These are phyloP conservation scores for Lagenidium sp. DNA, from an alignment of 352 stramenopile genomes.

Conservation along the genomic window DNA sequence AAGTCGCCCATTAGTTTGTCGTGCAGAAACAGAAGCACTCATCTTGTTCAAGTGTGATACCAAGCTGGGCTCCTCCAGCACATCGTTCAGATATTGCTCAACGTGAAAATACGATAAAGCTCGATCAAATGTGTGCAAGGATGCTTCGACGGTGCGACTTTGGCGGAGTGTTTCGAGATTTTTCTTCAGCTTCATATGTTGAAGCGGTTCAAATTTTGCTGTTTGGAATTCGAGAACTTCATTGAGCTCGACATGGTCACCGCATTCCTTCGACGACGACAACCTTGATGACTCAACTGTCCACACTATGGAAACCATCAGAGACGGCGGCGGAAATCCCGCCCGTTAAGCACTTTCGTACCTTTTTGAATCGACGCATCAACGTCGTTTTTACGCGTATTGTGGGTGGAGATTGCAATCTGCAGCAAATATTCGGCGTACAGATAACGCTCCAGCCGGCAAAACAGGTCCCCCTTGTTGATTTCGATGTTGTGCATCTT, in stretches of 20 bases:
- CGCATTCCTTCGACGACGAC: slow-evolving; percentile 17
- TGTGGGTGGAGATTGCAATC: slow-evolving; percentile 39
- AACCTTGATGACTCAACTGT: slow-evolving; percentile 18
- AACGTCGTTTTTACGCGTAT: slow-evolving; percentile 55
- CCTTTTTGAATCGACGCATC: slow-evolving; percentile 66
- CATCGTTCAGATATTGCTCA: slow-evolving; percentile 72
- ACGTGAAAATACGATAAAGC: slow-evolving; percentile 75
- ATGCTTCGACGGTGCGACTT: slow-evolving; percentile 64
- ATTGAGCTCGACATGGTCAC: slow-evolving; percentile 23
- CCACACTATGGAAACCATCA: slow-evolving; percentile 12
- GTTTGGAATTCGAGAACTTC: slow-evolving; percentile 30
- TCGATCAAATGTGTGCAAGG: slow-evolving; percentile 72
- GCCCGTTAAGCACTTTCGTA: slow-evolving; percentile 8
- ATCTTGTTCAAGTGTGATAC: slow-evolving; percentile 71
- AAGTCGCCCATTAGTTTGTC: slow-evolving; percentile 3
- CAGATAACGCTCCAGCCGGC: slow-evolving; percentile 60
- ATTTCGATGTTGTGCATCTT: slow-evolving; percentile 82
- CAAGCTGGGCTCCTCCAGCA: slow-evolving; percentile 60
- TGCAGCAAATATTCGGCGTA: slow-evolving; percentile 77
- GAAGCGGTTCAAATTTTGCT: slow-evolving; percentile 52
- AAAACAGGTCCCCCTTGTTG: slow-evolving; percentile 76
- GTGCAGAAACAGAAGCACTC: slow-evolving; percentile 24
- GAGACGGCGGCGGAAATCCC: not conserved
- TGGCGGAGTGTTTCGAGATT: slow-evolving; percentile 70
- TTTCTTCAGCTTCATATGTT: slow-evolving; percentile 51